Conservation (phyloP, 164 flowering plant species). For the Annona squamosa region DNA sequence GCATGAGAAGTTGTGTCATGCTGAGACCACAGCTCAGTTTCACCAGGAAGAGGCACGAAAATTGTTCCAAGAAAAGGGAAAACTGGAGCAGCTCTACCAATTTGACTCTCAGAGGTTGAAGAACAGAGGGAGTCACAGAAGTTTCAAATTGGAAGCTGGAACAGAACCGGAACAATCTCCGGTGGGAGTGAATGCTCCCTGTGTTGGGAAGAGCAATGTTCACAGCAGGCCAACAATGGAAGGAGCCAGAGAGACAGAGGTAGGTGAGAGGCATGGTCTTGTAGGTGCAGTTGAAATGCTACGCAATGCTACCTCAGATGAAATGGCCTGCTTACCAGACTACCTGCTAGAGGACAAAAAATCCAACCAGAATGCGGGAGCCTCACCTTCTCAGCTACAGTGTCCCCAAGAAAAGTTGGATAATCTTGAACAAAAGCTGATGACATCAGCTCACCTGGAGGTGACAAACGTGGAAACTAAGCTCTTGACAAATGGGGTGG, state of each 20-base stretch:
- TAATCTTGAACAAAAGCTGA: constrained; percentile 50
- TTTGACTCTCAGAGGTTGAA: constrained; percentile 70
- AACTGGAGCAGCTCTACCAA: constrained; percentile 63
- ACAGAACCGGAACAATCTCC: constrained; percentile 68
- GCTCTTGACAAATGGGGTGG: constrained; percentile 14
- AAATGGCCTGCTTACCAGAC: constrained; percentile 55
- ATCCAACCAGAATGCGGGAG: constrained; percentile 63
- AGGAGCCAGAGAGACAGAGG: constrained; percentile 62
- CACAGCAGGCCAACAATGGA: constrained; percentile 73
- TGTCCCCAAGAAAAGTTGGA: constrained; percentile 75
- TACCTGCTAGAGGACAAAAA: constrained; percentile 77
- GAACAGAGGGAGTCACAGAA: constrained; percentile 68
- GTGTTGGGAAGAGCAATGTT: constrained; percentile 53
- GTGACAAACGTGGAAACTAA: constrained; percentile 77
- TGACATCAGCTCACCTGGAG: constrained; percentile 45
- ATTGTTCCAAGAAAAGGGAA: constrained; percentile 62
- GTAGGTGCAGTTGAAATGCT: constrained; percentile 38
- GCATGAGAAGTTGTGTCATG: constrained; percentile 52
- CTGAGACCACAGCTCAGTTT: constrained; percentile 52
- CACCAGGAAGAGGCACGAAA: constrained; percentile 67
- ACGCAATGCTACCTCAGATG: constrained; percentile 57
- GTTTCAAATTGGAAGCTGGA: constrained; percentile 78
- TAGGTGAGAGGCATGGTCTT: constrained; percentile 58
- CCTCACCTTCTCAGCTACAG: constrained; percentile 72
- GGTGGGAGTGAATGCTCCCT: constrained; percentile 39